phyloP scores from a whole-genome alignment of 495 filamentous ascomycete genomes.

The Hypoxylon perforatum region DNA sequence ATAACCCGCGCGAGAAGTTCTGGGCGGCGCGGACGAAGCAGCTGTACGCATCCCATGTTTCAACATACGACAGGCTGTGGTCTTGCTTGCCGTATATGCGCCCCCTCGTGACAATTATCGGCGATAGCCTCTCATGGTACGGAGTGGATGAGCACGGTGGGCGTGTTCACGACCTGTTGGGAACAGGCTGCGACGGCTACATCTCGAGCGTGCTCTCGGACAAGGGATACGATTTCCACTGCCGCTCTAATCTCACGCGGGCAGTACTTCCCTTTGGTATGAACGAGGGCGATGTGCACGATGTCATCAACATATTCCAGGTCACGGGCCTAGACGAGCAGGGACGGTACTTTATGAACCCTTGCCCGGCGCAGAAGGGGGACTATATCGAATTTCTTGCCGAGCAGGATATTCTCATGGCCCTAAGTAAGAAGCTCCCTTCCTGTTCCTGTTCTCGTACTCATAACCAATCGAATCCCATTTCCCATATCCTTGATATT shows the following conservation, averaged over 20 bases:
- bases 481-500: constrained; percentile 57
- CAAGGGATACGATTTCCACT: constrained; percentile 75
- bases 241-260: constrained; percentile 82
- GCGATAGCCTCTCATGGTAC: constrained; percentile 71
- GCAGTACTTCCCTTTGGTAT: constrained; percentile 74
- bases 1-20: constrained; percentile 80
- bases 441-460: not conserved
- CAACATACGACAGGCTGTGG: constrained; percentile 77
- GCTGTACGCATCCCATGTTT: constrained; percentile 78
- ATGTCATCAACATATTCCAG: constrained; percentile 85
- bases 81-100: constrained; percentile 79
- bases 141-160: constrained; percentile 63
- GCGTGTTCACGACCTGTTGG: constrained; percentile 78
- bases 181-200: constrained; percentile 82
- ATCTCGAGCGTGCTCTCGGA: constrained; percentile 72
- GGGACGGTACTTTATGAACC: constrained; percentile 80
- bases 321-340: constrained; percentile 77
- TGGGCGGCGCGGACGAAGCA: constrained; percentile 84
- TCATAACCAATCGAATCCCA: constrained; percentile 29
- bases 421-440: constrained; percentile 60
- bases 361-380: constrained; percentile 71
- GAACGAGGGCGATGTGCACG: constrained; percentile 78
- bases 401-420: constrained; percentile 79
- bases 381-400: constrained; percentile 83
- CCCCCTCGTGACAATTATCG: constrained; percentile 76